Percentiles rank a stretch among this genome's conserved stretches.
phyloP scores from a whole-genome alignment of 306 rosid genomes.

The Prunus fruticosa region DNA sequence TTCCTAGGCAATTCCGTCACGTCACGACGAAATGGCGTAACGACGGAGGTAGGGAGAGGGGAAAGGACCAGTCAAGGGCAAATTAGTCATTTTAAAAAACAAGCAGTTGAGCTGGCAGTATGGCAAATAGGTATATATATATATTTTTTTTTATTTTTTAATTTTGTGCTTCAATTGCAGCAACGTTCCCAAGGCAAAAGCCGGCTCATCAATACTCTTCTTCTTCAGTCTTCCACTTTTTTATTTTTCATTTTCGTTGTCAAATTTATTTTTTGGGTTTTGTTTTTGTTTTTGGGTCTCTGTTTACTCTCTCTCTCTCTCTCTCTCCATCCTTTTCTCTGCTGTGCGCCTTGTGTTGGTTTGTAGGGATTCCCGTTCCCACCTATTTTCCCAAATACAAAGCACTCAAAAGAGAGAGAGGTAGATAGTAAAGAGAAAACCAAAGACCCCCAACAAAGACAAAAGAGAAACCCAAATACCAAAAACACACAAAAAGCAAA shows the following conservation, averaged over 20 bases:
- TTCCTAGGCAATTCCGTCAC: constrained; percentile 48
- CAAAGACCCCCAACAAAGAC: background rate
- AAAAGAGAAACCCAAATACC: background rate
- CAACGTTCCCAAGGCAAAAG: constrained; percentile 49
- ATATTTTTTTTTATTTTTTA: too few species aligned
- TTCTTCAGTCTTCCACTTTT: background rate
- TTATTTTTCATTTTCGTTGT: background rate
- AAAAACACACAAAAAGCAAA: background rate
- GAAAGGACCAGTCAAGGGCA: constrained; percentile 27
- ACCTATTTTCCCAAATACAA: constrained; percentile 37
- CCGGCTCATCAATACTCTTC: constrained; percentile 36
- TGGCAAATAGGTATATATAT: background rate
- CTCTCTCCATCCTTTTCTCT: constrained; percentile 25
- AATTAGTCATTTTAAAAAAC: constrained; percentile 26
- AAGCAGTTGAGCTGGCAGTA: constrained; percentile 7
- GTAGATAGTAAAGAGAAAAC: background rate
- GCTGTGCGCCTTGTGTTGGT: constrained; percentile 30
- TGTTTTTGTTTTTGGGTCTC: background rate
- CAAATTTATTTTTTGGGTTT: background rate
- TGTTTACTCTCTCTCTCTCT: background rate
- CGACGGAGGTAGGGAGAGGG: too few species aligned
- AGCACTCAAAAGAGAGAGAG: constrained; percentile 44
- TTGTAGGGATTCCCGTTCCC: constrained; percentile 39
- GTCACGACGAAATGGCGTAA: constrained; percentile 36
- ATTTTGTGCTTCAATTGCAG: background rate